Percentiles rank a stretch among this genome's conserved stretches.
Evolutionary conservation across 2,329 filamentous ascomycete species (phyloP).

Genomic region (Nakataea oryzae): DNA sequence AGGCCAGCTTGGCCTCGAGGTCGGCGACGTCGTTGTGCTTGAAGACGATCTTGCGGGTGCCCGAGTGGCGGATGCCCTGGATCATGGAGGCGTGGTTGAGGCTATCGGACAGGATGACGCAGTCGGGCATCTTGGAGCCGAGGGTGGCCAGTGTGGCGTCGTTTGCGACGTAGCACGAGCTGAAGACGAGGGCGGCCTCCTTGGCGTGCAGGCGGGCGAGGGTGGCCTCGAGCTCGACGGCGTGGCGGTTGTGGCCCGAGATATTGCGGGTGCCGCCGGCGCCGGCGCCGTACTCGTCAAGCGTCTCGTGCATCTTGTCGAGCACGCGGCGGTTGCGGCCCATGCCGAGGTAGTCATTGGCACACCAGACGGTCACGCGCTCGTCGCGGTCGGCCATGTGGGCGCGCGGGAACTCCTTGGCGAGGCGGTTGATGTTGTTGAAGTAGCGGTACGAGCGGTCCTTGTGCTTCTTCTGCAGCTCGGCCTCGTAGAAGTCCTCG

Average conservation of each 20-base stretch:
- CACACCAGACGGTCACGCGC: slow-evolving; percentile 95
- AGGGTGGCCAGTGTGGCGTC: slow-evolving; percentile 93
- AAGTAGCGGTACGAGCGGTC: slow-evolving; percentile 99
- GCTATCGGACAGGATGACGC: slow-evolving; percentile 95
- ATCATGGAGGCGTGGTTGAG: slow-evolving; percentile 99
- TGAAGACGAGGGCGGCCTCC: slow-evolving; percentile 87
- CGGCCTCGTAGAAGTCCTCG: slow-evolving; percentile 73
- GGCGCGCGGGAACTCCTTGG: slow-evolving; percentile 89
- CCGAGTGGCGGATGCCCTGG: slow-evolving; percentile 94
- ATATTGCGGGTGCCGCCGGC: slow-evolving; percentile 96
- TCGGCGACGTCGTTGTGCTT: slow-evolving; percentile 96
- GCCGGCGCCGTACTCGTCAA: slow-evolving; percentile 90
- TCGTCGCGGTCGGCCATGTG: slow-evolving; percentile 80
- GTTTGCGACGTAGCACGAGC: slow-evolving; percentile 96
- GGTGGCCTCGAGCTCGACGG: slow-evolving; percentile 70
- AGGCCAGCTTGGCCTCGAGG: slow-evolving; percentile 83
- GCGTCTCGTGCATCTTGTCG: slow-evolving; percentile 84
- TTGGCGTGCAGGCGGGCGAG: slow-evolving; percentile 85
- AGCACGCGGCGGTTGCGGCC: slow-evolving; percentile 81
- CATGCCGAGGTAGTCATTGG: slow-evolving; percentile 98
- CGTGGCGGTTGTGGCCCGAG: slow-evolving; percentile 94
- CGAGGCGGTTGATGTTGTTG: slow-evolving; percentile 99
- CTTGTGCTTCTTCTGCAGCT: slow-evolving; percentile 98
- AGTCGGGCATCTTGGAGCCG: slow-evolving; percentile 93
- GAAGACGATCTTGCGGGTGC: slow-evolving; percentile 95